Conservation (phyloP, 768 basidiomycete species). For the Ramaria rubella region DNA sequence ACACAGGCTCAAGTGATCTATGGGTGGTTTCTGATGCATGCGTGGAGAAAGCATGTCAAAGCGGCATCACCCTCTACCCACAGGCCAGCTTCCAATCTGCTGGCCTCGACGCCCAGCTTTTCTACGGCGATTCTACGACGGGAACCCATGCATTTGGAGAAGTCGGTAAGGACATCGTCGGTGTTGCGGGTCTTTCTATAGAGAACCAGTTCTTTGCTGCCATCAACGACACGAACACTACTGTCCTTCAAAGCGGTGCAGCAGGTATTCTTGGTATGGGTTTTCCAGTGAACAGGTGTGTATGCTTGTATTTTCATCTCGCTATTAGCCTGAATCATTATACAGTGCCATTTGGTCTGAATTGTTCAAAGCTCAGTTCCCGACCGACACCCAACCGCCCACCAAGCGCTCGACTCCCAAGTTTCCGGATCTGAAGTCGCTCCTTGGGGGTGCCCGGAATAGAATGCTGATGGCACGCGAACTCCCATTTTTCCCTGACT, state of each 20-base stretch:
- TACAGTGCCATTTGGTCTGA: conserved; percentile 42
- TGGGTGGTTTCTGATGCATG: conserved; percentile 66
- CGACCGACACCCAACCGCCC: background rate
- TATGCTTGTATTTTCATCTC: background rate
- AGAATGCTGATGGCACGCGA: background rate
- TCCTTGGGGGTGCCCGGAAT: background rate
- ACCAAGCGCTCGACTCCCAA: background rate
- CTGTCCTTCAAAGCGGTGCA: conserved; percentile 45
- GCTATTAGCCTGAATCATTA: background rate
- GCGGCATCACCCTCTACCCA: conserved; percentile 42
- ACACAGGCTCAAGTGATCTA: conserved; percentile 73
- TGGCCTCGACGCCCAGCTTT: conserved; percentile 40
- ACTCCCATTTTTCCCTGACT: background rate
- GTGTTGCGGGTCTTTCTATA: conserved; percentile 45
- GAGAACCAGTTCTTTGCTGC: conserved; percentile 55
- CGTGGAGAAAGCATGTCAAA: conserved; percentile 31
- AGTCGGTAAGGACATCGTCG: conserved; percentile 53
- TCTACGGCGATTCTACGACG: conserved; percentile 67
- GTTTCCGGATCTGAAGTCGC: background rate
- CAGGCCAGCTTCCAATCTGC: conserved; percentile 41
- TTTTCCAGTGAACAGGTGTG: conserved; percentile 65
- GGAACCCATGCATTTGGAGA: conserved; percentile 62
- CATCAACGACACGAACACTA: conserved; percentile 64
- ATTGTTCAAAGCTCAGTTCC: conserved; percentile 22
- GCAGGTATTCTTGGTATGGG: conserved; percentile 72